These are phyloP conservation scores for Grosmannia clavigera DNA, from an alignment of 2,329 filamentous ascomycete genomes.

Conservation along the genomic window DNA sequence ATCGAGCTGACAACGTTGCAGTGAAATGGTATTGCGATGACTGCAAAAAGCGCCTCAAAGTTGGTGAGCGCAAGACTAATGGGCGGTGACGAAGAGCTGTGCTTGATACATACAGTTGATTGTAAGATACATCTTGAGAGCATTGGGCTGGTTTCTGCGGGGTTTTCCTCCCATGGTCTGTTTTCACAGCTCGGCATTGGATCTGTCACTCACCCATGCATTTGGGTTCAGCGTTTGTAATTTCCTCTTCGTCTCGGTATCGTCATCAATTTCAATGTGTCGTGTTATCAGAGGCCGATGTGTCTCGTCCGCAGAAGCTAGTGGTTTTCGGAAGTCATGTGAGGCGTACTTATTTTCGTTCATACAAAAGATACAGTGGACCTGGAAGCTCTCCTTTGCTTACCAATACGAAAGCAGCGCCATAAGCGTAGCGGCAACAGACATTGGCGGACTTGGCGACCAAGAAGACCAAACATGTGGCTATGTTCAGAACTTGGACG, in stretches of 20 bases:
- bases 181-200: neutral
- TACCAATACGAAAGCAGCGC: neutral
- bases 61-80: conserved; percentile 38
- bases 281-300: neutral
- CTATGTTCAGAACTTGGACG: neutral
- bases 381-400: neutral
- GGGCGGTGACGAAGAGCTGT: conserved; percentile 24
- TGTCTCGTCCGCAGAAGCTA: neutral
- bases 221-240: neutral
- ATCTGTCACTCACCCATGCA: neutral
- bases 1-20: conserved; percentile 19
- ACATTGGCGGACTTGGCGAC: neutral
- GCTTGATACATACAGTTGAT: neutral
- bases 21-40: conserved; percentile 77
- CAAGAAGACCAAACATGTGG: neutral
- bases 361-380: too few relatives aligned
- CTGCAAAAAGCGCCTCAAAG: conserved; percentile 55
- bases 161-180: neutral
- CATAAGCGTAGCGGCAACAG: neutral
- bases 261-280: neutral
- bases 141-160: neutral
- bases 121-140: neutral
- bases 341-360: too few relatives aligned
- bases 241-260: neutral
- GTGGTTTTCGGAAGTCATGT: too few relatives aligned